Base-by-base conservation (phyloP, 106 monocot genomes). In the Amphibolis antarctica region DNA sequence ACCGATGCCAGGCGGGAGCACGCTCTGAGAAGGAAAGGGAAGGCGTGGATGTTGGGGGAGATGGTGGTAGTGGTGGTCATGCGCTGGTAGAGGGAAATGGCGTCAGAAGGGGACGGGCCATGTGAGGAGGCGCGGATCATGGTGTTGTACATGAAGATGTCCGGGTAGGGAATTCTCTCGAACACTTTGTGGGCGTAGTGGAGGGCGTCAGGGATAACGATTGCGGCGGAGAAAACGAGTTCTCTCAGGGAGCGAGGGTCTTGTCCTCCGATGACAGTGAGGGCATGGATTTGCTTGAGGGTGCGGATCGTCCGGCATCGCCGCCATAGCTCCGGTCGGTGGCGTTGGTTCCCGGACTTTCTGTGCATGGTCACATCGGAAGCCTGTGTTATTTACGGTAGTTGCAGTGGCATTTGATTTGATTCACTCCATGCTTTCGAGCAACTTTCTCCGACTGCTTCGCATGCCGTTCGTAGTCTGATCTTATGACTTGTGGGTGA, bases 111-210 rank as follows among this genome's bases (percentile, higher is more conserved):
- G 45, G 44, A 28, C 60, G 82, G 21, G 5, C 72, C 63, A 71
- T 80, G 79, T 21, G 89, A 76, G 31, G 79, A 69, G 28, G 80
- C 85, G 11, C 85, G 79, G 48, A 89, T 85, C 60, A 89, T 66
- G 69, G 85, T 80, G 82, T 89, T 89, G 77, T 75, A 89, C 60
- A 77, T 77, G 78, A 85, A 89, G 66, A 75, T 76, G 59, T 89
- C 82, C 25, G 82, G 82, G 11, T 59, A 62, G 15, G 75, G 73
- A 14, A 80, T 78, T 72, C 29, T 28, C 67, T 66, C 76, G 75
- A 89, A 89, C 72, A 89, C 28, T 17, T 67, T 51, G 72, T 46
- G 60, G 52, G 89, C 85, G 69, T 89, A 80, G 49, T 20, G 5
- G 49, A 75, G 61, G 44, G 68, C 59, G 48, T 69, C 52, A 10